Evolutionary conservation across 768 basidiomycete genomes (phyloP).

Genomic region (Boletus reticuloceps): DNA sequence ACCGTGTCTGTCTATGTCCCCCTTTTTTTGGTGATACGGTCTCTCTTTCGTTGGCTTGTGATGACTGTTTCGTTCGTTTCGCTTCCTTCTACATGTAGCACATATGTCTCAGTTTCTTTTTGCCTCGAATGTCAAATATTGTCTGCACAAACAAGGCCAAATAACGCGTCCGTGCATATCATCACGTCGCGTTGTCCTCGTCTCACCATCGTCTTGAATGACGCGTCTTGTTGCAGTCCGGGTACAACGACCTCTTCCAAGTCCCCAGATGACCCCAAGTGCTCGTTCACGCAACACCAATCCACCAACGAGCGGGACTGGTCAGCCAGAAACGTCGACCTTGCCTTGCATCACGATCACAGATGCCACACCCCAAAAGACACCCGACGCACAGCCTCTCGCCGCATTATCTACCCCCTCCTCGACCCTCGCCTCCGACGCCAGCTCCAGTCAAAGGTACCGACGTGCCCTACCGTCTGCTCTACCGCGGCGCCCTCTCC

Average conservation of each 20-base stretch:
- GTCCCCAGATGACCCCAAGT: not conserved
- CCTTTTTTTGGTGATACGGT: constrained; percentile 1
- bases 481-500: constrained; percentile 75
- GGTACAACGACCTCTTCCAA: not conserved
- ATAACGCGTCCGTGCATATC: constrained; percentile 10
- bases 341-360: constrained; percentile 12
- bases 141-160: constrained; percentile 6
- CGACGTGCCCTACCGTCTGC: constrained; percentile 42
- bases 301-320: not conserved
- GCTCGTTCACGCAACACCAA: not conserved
- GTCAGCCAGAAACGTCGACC: not conserved
- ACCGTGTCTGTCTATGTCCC: constrained; percentile 3
- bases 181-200: constrained; percentile 3
- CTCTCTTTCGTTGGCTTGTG: not conserved
- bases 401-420: constrained; percentile 1
- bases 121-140: not conserved
- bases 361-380: constrained; percentile 23
- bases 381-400: not conserved
- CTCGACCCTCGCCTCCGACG: not conserved
- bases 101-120: not conserved
- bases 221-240: not conserved
- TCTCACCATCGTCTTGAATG: not conserved
- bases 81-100: not conserved
- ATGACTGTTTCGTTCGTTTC: not conserved
- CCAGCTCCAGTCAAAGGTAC: not conserved